Conservation (phyloP, 2,329 filamentous ascomycete species). For the Colletotrichum tofieldiae region DNA sequence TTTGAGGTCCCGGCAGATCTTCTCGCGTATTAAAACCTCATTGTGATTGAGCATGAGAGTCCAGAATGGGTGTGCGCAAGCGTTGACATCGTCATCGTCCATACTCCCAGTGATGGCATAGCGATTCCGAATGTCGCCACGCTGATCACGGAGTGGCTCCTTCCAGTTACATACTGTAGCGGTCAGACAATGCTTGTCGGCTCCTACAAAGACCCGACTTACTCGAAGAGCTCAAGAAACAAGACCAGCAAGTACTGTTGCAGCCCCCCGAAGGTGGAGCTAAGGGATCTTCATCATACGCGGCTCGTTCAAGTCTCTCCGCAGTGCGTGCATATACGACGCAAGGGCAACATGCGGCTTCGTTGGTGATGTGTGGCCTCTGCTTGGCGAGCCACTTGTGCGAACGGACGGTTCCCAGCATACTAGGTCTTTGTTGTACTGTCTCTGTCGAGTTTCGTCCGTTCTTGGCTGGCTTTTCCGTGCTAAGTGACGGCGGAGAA, state of each 20-base stretch:
- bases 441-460: conserved; percentile 19
- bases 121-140: conserved; percentile 21
- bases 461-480: conserved; percentile 9
- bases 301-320: conserved; percentile 30
- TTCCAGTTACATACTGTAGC: conserved; percentile 19
- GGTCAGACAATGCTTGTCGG: background rate
- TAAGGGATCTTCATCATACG: conserved; percentile 34
- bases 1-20: conserved; percentile 22
- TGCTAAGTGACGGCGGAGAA: background rate
- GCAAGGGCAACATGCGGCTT: conserved; percentile 25
- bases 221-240: conserved; percentile 18
- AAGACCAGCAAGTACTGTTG: conserved; percentile 26
- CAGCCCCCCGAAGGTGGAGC: conserved; percentile 17
- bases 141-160: conserved; percentile 20
- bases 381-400: conserved; percentile 23
- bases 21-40: conserved; percentile 34
- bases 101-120: conserved; percentile 29
- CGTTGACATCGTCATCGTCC: conserved; percentile 11
- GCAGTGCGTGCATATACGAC: conserved; percentile 26
- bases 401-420: conserved; percentile 16
- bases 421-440: conserved; percentile 16
- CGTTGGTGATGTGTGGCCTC: conserved; percentile 4
- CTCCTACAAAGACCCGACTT: background rate
- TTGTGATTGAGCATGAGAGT: conserved; percentile 32
- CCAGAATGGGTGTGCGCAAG: conserved; percentile 21